Evolutionary conservation across 257 asterid genomes (phyloP).

Genomic region (Ocimum tenuiflorum): DNA sequence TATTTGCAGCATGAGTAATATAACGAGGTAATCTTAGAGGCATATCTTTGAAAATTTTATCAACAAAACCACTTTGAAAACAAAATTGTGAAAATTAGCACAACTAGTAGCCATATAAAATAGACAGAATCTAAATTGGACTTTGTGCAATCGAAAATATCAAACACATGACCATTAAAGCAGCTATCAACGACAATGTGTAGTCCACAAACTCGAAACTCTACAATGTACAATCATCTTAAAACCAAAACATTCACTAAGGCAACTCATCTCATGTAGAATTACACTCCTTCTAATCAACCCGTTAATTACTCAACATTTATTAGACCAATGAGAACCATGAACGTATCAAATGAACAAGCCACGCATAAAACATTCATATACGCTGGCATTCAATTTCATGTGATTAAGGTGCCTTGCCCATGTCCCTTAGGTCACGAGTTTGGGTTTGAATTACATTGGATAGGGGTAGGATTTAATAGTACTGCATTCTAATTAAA

Average conservation of each 20-base stretch:
- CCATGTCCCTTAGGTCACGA: too few species aligned
- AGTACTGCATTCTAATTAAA: too few species aligned
- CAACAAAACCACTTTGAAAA: background rate
- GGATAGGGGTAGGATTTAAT: too few species aligned
- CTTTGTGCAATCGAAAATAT: background rate
- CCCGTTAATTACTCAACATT: background rate
- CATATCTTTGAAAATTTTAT: background rate
- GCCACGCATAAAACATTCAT: background rate
- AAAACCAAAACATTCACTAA: background rate
- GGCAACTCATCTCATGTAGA: background rate
- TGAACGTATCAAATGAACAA: background rate
- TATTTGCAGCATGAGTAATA: background rate
- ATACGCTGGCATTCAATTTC: background rate
- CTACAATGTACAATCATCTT: too few species aligned
- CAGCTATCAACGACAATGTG: background rate
- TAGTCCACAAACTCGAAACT: constrained; percentile 2
- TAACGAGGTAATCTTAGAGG: background rate
- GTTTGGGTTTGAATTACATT: too few species aligned
- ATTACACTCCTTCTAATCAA: background rate
- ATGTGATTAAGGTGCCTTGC: too few species aligned
- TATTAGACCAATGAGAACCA: background rate
- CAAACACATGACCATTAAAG: background rate
- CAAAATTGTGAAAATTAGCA: background rate
- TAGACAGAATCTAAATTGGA: background rate
- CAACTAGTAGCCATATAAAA: background rate